Base-by-base conservation (phyloP, 805 yeast species). In the Candida maris region DNA sequence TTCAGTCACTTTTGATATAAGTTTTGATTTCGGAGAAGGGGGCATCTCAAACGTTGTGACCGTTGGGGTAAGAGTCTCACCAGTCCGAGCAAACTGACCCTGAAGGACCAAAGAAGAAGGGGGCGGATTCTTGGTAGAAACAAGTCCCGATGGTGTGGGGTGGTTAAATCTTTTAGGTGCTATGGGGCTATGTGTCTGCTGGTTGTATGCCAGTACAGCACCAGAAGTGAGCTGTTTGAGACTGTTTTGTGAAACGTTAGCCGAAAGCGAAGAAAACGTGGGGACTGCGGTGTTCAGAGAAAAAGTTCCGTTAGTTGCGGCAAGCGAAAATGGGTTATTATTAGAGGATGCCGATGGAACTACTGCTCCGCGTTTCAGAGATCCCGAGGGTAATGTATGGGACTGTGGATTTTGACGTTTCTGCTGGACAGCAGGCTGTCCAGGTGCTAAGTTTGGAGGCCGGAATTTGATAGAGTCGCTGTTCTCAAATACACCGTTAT, bases 381-480 rank as follows among this genome's bases (percentile, higher is more conserved):
- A 31, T 13, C 28, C 35, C 4, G 48, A 48, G 19, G 41, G 53
- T n/a, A 36, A 15, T 13, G 37, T 29, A 29, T 48, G 52, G 10
- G 61, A 53, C 31, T 56, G 61, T 6, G 61, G 56, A 26, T 51
- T 52, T 18, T 55, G 61, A 16, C 62, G 53, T 32, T 57, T 56
- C 30, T 56, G 59, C 23, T 51, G 57, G 13, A 37, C 39, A 21
- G 56, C 38, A n/a, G 55, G 54, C 32, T 45, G 51, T 10, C 35
- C 29, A 19, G 49, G 39, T 24, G 36, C 33, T 6, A 44, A 24
- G 17, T 31, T 42, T n/a, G 42, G 34, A 7, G 52, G 43, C 34
- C 52, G 41, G 7, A 41, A 19, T 23, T 49, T 43, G 18, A 10
- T 22, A 9, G 6, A 13, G 17, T 8, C 14, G 8, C 31, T 18